Conservation (phyloP, 371 early-diverging fungal species). For the Circinella umbellata region DNA sequence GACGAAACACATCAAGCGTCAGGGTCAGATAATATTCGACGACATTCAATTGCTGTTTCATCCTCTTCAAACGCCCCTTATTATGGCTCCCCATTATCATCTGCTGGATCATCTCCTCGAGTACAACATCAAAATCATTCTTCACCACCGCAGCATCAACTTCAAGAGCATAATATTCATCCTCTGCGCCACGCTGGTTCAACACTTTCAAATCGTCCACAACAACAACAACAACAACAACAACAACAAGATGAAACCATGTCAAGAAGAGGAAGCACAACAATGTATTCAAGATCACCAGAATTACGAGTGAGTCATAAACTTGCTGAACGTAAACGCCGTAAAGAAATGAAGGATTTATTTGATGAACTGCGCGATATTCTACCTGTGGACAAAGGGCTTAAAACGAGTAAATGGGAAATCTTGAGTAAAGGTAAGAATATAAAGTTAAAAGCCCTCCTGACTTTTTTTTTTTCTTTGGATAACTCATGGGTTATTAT, state of each 20-base stretch:
- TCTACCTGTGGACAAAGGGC: slow-evolving; percentile 69
- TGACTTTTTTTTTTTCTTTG: background rate
- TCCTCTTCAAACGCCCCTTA: slow-evolving; percentile 2
- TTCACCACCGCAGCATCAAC: slow-evolving; percentile 14
- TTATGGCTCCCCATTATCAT: slow-evolving; percentile 16
- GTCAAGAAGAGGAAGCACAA: slow-evolving; percentile 13
- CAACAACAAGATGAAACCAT: background rate
- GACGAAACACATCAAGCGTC: slow-evolving; percentile 14
- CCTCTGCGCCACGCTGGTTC: slow-evolving; percentile 9
- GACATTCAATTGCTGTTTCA: slow-evolving; percentile 27
- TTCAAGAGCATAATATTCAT: background rate
- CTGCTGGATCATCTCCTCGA: slow-evolving; percentile 10
- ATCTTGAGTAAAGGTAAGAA: slow-evolving; percentile 48
- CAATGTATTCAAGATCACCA: slow-evolving; percentile 62
- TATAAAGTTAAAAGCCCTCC: background rate
- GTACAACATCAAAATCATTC: slow-evolving; percentile 12
- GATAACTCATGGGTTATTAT: background rate
- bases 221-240: slow-evolving; percentile 1
- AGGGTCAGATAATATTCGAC: slow-evolving; percentile 12
- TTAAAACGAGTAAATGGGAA: slow-evolving; percentile 83
- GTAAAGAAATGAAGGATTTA: slow-evolving; percentile 81
- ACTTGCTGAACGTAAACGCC: slow-evolving; percentile 78
- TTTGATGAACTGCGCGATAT: slow-evolving; percentile 77
- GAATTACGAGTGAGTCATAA: slow-evolving; percentile 73
- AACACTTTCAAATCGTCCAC: background rate